These are phyloP conservation scores for Neoboletus subvelutipes DNA, from an alignment of 768 basidiomycete genomes.

Conservation along the genomic window DNA sequence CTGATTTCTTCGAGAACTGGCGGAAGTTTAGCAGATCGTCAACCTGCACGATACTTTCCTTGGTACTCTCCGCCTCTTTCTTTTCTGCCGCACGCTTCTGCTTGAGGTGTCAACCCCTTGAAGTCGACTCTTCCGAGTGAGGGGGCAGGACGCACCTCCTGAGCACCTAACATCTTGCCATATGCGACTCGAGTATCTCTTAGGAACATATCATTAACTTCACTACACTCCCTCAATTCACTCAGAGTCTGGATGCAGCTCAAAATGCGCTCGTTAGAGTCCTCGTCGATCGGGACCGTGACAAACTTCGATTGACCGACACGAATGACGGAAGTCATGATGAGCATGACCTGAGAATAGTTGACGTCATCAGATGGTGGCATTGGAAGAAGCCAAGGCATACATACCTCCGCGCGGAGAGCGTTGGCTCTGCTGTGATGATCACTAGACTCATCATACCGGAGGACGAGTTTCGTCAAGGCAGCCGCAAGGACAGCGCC, in stretches of 20 bases:
- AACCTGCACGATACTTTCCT: constrained; percentile 75
- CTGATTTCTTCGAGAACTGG: constrained; percentile 91
- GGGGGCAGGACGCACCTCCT: constrained; percentile 62
- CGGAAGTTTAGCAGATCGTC: constrained; percentile 92
- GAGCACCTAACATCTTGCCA: constrained; percentile 91
- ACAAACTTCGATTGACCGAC: constrained; percentile 97
- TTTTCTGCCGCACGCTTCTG: constrained; percentile 91
- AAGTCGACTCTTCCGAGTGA: neutral
- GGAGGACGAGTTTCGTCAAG: constrained; percentile 86
- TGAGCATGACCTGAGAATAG: constrained; percentile 76
- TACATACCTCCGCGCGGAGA: constrained; percentile 80
- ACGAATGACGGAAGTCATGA: constrained; percentile 96
- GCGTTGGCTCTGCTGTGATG: constrained; percentile 62
- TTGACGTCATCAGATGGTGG: neutral
- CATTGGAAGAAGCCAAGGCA: neutral
- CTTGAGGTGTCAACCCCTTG: constrained; percentile 1
- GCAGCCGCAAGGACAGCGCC: constrained; percentile 87
- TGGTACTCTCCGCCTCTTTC: constrained; percentile 75
- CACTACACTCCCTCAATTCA: constrained; percentile 58
- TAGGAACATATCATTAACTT: constrained; percentile 71
- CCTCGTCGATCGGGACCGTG: constrained; percentile 95
- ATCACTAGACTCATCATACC: constrained; percentile 53
- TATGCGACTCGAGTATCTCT: constrained; percentile 90
- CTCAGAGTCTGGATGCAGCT: constrained; percentile 94
- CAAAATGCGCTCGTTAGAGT: constrained; percentile 94